Evolutionary conservation across 2,329 filamentous ascomycete genomes (phyloP).

Genomic region (Cephalotrichum gorgonifer): DNA sequence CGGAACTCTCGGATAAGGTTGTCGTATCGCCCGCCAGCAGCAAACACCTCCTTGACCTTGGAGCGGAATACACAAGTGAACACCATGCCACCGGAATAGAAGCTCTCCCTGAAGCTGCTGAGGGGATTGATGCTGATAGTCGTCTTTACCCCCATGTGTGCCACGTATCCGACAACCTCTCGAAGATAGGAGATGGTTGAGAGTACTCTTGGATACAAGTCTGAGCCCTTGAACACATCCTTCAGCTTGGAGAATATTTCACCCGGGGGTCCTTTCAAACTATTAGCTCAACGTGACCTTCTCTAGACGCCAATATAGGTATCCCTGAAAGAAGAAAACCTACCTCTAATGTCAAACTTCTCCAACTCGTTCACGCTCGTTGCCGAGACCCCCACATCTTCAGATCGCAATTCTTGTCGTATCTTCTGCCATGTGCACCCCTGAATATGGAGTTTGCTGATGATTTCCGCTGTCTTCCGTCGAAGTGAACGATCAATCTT

Average conservation of each 20-base stretch:
- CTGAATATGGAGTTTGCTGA: slow-evolving; percentile 80
- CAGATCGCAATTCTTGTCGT: slow-evolving; percentile 69
- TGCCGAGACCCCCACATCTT: slow-evolving; percentile 69
- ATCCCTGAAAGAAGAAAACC: slow-evolving; percentile 9
- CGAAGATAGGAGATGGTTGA: slow-evolving; percentile 71
- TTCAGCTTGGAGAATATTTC: slow-evolving; percentile 51
- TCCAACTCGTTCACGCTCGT: slow-evolving; percentile 86
- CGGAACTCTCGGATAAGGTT: slow-evolving; percentile 75
- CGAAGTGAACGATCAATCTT: slow-evolving; percentile 62
- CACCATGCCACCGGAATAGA: slow-evolving; percentile 75
- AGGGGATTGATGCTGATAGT: slow-evolving; percentile 81
- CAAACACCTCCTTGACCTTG: slow-evolving; percentile 76
- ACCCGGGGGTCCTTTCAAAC: slow-evolving; percentile 38
- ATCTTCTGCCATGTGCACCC: slow-evolving; percentile 77
- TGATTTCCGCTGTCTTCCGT: slow-evolving; percentile 64
- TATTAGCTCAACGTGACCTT: not conserved
- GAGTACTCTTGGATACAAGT: slow-evolving; percentile 64
- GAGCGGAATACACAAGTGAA: slow-evolving; percentile 87
- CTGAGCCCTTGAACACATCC: slow-evolving; percentile 49
- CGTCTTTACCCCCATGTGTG: slow-evolving; percentile 61
- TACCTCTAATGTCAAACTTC: slow-evolving; percentile 81
- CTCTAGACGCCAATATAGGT: too few species aligned
- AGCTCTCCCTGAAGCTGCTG: slow-evolving; percentile 81
- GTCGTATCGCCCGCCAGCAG: slow-evolving; percentile 90
- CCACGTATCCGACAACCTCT: slow-evolving; percentile 66